Percentiles rank a stretch among this genome's conserved stretches.
phyloP scores from a whole-genome alignment of 176 grass and related monocot species.

The Luzula sylvatica region DNA sequence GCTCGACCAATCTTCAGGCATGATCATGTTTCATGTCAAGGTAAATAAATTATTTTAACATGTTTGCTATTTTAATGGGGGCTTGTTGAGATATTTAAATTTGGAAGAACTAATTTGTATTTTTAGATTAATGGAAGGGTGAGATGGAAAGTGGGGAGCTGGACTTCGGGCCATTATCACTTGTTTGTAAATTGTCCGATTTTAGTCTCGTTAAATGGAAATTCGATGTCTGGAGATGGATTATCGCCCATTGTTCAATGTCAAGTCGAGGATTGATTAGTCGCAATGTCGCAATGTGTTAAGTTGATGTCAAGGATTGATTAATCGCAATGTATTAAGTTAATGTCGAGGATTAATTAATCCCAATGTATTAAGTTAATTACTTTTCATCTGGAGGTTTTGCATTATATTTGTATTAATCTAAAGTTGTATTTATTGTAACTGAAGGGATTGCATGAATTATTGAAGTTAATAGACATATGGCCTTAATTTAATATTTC shows the following conservation, averaged over 20 bases:
- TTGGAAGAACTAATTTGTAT: slow-evolving; percentile 6
- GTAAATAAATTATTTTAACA: background rate
- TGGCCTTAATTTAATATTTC: too few relatives aligned
- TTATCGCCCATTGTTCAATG: slow-evolving; percentile 44
- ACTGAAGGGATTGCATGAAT: too few relatives aligned
- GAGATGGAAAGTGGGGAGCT: slow-evolving; percentile 79
- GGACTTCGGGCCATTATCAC: slow-evolving; percentile 61
- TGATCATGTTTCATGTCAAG: slow-evolving; percentile 50
- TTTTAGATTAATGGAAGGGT: slow-evolving; percentile 41
- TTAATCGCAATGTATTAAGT: too few relatives aligned
- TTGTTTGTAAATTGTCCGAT: slow-evolving; percentile 80
- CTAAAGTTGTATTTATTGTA: background rate
- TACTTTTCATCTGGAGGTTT: background rate
- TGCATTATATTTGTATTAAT: background rate
- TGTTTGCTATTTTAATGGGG: background rate
- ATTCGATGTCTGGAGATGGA: slow-evolving; percentile 1
- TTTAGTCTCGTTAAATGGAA: slow-evolving; percentile 6
- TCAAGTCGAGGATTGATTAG: slow-evolving; percentile 49
- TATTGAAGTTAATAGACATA: too few relatives aligned
- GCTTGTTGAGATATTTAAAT: background rate
- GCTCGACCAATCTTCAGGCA: slow-evolving; percentile 54
- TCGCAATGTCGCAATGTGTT: too few relatives aligned
- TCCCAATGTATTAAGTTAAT: background rate
- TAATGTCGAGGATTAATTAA: slow-evolving; percentile 53
- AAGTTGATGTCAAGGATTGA: slow-evolving; percentile 68